A percentile compares a stretch with the other conserved stretches of the same genome.
These are phyloP conservation scores for Trichocladium uniseriatum DNA, from an alignment of 495 filamentous ascomycete species.

Conservation along the genomic window DNA sequence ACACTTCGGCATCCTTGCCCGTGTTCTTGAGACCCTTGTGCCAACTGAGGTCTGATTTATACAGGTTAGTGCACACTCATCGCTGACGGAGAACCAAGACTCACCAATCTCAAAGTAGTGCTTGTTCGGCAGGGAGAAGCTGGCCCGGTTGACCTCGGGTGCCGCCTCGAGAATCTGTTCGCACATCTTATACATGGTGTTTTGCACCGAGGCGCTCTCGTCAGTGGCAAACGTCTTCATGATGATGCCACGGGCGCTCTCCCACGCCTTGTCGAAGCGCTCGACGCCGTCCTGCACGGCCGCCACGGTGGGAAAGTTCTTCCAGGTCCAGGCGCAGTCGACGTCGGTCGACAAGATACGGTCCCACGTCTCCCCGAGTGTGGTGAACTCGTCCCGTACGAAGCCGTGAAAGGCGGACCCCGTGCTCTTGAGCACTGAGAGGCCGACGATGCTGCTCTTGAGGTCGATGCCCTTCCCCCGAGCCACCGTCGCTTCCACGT, in stretches of 20 bases:
- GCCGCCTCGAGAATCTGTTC: slow-evolving; percentile 73
- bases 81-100: slow-evolving; percentile 22
- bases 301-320: slow-evolving; percentile 52
- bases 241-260: slow-evolving; percentile 67
- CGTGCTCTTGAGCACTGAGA: slow-evolving; percentile 94
- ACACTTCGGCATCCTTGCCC: slow-evolving; percentile 92
- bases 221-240: slow-evolving; percentile 89
- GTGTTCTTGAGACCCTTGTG: slow-evolving; percentile 96
- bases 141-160: slow-evolving; percentile 60
- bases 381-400: slow-evolving; percentile 85
- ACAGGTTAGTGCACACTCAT: slow-evolving; percentile 63
- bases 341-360: slow-evolving; percentile 92
- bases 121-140: slow-evolving; percentile 89
- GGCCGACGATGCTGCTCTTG: slow-evolving; percentile 58
- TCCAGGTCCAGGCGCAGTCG: slow-evolving; percentile 78
- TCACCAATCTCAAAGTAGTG: slow-evolving; percentile 97
- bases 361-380: slow-evolving; percentile 82
- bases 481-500: slow-evolving; percentile 53
- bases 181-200: slow-evolving; percentile 97
- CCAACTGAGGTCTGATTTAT: slow-evolving; percentile 72
- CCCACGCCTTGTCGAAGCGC: slow-evolving; percentile 71
- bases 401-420: slow-evolving; percentile 94
- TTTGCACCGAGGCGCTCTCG: slow-evolving; percentile 84
- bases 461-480: slow-evolving; percentile 55
- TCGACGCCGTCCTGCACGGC: slow-evolving; percentile 56